These are phyloP conservation scores for Limnomonas spitsbergensis DNA, from an alignment of 139 green algal species.

Conservation along the genomic window DNA sequence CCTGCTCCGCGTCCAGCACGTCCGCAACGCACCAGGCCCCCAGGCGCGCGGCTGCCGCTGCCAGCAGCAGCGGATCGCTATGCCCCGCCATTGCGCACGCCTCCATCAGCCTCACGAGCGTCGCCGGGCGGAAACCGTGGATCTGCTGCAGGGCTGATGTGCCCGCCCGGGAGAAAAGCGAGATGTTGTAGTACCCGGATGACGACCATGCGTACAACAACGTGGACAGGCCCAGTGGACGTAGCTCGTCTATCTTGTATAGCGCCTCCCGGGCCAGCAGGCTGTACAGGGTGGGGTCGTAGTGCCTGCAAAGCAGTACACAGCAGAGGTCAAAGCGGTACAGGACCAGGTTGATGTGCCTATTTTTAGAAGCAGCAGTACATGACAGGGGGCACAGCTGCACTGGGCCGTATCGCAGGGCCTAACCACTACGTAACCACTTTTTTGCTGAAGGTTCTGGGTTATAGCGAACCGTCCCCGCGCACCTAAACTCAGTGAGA, in stretches of 20 bases:
- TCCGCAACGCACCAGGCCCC: neutral
- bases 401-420: no score
- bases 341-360: no score
- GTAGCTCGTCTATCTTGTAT: slow-evolving; percentile 31
- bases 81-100: slow-evolving; percentile 23
- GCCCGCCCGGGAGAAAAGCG: slow-evolving; percentile 2
- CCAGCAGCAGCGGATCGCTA: slow-evolving; percentile 20
- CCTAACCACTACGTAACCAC: no score
- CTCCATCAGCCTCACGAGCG: slow-evolving; percentile 26
- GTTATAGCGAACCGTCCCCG: neutral
- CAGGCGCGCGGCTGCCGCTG: slow-evolving; percentile 21
- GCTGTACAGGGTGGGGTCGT: slow-evolving; percentile 7
- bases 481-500: slow-evolving; percentile 7
- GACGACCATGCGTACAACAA: slow-evolving; percentile 15
- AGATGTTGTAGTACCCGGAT: slow-evolving; percentile 26
- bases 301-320: slow-evolving; percentile 10
- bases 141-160: slow-evolving; percentile 12
- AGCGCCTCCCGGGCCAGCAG: slow-evolving; percentile 29
- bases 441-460: no score
- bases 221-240: slow-evolving; percentile 29
- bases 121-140: slow-evolving; percentile 16
- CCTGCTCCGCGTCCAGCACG: neutral
- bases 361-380: no score
- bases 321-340: neutral
- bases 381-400: no score